Base-by-base conservation (phyloP, 345 rosid species). In the Mangifera indica region DNA sequence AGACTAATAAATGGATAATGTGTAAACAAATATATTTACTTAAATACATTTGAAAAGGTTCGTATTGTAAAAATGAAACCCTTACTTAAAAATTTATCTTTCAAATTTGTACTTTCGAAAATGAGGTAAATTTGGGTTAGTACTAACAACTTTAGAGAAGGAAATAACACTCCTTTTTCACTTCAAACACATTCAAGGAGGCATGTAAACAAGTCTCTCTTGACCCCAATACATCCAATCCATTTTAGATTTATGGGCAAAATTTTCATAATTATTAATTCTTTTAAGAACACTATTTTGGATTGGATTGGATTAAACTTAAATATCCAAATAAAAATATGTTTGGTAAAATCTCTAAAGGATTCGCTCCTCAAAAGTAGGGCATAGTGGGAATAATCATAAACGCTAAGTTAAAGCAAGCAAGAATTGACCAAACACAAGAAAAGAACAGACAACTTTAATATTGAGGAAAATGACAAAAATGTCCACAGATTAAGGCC, bases 391-490 rank as follows among this genome's bases (percentile, higher is more conserved):
- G 42, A 37, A 18, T 74, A 63, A 58, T 53, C 55, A 63, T 26
- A 67, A 51, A 15, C 34, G 34, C 22, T 4, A 25, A 29, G 3
- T 5, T 46, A 26, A 66, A 56, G 9, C 21, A 52, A 5, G 44
- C 24, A 25, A 49, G 37, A 80, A 75, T 82, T 52, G 80, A 77
- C 86, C 73, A 60, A 54, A 70, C 82, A 72, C 53, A 55, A 55
- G 75, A 70, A 71, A 64, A 80, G 70, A 79, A 66, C 76, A 69
- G 2, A 62, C n/a, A 22, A 21, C 59, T n/a, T 80, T 70, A 62
- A 73, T 62, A 22, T 34, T 29, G 14, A 0, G 14, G 12, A 76
- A 74, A 81, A 82, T 78, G 82, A 77, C 83, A 82, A 78, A 71
- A 29, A 64, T 58, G 53, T 62, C 72, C 79, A 72, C n/a, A 32